Conservation (phyloP, 495 filamentous ascomycete genomes). For the Sordaria brevicollis region DNA sequence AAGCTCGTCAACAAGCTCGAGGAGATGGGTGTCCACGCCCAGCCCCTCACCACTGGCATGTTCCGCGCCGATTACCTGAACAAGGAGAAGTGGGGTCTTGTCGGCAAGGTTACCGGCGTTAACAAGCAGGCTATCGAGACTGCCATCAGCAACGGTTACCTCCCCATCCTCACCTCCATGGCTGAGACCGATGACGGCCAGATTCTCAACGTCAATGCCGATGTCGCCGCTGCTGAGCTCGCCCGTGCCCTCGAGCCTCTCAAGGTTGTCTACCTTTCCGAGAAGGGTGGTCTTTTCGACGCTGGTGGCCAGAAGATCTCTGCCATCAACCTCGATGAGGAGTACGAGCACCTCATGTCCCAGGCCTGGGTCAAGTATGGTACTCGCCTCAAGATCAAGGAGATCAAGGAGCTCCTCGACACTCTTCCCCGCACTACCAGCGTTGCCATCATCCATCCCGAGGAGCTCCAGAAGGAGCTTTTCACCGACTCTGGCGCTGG, state of each 20-base stretch:
- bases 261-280: constrained; percentile 96
- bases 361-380: constrained; percentile 96
- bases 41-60: constrained; percentile 86
- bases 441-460: constrained; percentile 95
- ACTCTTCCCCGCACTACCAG: constrained; percentile 84
- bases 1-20: constrained; percentile 90
- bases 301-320: constrained; percentile 94
- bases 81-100: constrained; percentile 86
- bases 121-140: constrained; percentile 87
- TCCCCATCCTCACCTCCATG: constrained; percentile 95
- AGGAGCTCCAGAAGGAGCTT: constrained; percentile 87
- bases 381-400: constrained; percentile 94
- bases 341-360: constrained; percentile 89
- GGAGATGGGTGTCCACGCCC: constrained; percentile 80
- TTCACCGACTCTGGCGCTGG: constrained; percentile 96
- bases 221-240: constrained; percentile 90
- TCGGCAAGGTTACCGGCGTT: constrained; percentile 91
- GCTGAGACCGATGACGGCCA: constrained; percentile 90
- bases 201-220: constrained; percentile 95
- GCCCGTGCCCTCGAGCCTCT: constrained; percentile 82
- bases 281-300: constrained; percentile 95
- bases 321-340: constrained; percentile 94
- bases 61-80: constrained; percentile 93
- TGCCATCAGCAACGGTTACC: constrained; percentile 81
- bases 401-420: constrained; percentile 88